Conservation (phyloP, 768 basidiomycete species). For the Hypholoma sublateritium region DNA sequence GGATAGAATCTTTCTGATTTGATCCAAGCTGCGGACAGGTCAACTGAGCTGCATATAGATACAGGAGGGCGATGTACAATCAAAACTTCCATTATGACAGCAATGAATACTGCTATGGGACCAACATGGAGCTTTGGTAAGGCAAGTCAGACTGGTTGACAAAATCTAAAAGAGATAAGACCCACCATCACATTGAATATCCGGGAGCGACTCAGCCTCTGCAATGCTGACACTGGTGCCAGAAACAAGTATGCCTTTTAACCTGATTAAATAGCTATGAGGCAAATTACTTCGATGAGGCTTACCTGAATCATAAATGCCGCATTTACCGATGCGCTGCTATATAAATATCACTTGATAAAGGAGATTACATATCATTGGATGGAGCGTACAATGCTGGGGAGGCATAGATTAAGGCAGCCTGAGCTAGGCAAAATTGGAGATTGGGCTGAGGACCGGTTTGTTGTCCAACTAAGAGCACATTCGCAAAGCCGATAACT, state of each 20-base stretch:
- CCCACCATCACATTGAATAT: neutral
- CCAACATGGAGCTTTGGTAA: neutral
- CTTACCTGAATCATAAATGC: neutral
- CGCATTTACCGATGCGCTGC: neutral
- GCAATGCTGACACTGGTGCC: neutral
- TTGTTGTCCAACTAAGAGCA: constrained; percentile 18
- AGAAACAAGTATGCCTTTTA: neutral
- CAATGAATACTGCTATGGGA: neutral
- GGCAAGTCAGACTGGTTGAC: neutral
- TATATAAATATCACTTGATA: neutral
- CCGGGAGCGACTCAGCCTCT: neutral
- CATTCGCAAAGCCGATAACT: constrained; percentile 6
- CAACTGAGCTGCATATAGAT: neutral
- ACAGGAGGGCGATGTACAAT: neutral
- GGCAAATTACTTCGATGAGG: neutral
- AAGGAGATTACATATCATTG: neutral
- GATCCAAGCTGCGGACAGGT: neutral
- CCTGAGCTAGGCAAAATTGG: constrained; percentile 15
- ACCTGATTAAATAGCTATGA: neutral
- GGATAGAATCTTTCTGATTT: neutral
- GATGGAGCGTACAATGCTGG: constrained; percentile 13
- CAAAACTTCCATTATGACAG: neutral
- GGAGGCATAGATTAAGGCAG: constrained; percentile 14
- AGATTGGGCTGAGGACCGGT: constrained; percentile 2
- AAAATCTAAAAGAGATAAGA: neutral